phyloP scores from a whole-genome alignment of 169 alveolate species.

The Toxoplasma gondii region DNA sequence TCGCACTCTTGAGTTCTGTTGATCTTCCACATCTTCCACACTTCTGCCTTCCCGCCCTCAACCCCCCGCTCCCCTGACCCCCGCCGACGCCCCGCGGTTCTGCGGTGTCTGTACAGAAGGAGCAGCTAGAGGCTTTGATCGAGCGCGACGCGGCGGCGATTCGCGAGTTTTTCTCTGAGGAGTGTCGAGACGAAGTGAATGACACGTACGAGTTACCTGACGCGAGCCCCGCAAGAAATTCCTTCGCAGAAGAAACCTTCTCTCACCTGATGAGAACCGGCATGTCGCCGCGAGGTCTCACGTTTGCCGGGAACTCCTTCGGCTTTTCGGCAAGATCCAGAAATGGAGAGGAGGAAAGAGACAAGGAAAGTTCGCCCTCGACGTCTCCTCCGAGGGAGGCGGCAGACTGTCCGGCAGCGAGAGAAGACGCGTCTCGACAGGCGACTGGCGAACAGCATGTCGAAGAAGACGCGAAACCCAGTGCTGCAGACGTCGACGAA shows the following conservation, averaged over 20 bases:
- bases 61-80: too few relatives aligned
- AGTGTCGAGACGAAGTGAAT: not conserved
- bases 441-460: too few relatives aligned
- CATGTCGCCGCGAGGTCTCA: not conserved
- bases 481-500: not conserved
- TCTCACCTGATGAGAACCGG: not conserved
- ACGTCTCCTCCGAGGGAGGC: not conserved
- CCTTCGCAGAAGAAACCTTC: not conserved
- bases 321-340: not conserved
- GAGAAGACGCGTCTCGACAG: too few relatives aligned
- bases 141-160: not conserved
- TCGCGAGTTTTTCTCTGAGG: not conserved
- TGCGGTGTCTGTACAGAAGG: not conserved
- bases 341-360: not conserved
- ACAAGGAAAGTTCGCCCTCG: not conserved
- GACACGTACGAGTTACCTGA: not conserved
- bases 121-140: not conserved
- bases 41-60: not conserved
- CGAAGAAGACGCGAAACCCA: not conserved
- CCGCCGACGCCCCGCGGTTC: too few relatives aligned
- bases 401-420: too few relatives aligned
- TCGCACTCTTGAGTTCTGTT: not conserved
- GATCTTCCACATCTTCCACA: too few relatives aligned
- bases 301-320: not conserved
- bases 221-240: not conserved